These are phyloP conservation scores for Podospora comata DNA, from an alignment of 495 filamentous ascomycete species.

Conservation along the genomic window DNA sequence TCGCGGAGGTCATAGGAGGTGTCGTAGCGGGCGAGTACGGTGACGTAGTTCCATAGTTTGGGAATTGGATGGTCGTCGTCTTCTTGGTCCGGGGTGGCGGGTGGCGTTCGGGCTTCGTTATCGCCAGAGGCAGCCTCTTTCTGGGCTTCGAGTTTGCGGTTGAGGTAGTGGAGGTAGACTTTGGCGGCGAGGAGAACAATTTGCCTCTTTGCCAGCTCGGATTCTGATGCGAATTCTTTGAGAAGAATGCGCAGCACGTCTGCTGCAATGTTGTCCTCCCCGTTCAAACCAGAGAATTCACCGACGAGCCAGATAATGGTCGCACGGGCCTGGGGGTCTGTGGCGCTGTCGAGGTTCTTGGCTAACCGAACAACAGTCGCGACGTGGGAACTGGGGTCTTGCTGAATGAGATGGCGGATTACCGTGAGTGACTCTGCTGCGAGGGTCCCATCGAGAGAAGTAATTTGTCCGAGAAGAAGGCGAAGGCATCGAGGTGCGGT, in stretches of 20 bases:
- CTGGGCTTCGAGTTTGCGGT: slow-evolving; percentile 45
- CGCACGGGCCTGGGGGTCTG: slow-evolving; percentile 79
- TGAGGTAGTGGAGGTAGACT: slow-evolving; percentile 86
- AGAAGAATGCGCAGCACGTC: slow-evolving; percentile 89
- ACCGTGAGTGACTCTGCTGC: slow-evolving; percentile 90
- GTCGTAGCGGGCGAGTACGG: slow-evolving; percentile 85
- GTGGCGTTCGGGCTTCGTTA: not conserved
- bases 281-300: slow-evolving; percentile 78
- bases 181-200: slow-evolving; percentile 91
- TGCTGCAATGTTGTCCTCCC: slow-evolving; percentile 81
- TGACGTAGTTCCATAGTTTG: slow-evolving; percentile 77
- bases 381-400: slow-evolving; percentile 70
- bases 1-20: slow-evolving; percentile 93
- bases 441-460: slow-evolving; percentile 76
- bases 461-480: slow-evolving; percentile 79
- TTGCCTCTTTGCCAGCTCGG: slow-evolving; percentile 81
- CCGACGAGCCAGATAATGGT: slow-evolving; percentile 97
- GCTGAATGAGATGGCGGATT: slow-evolving; percentile 92
- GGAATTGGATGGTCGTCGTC: slow-evolving; percentile 65
- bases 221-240: slow-evolving; percentile 78
- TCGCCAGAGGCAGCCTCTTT: slow-evolving; percentile 19
- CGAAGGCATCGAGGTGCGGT: slow-evolving; percentile 74
- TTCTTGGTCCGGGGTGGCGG: slow-evolving; percentile 20
- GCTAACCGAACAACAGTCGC: slow-evolving; percentile 85
- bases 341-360: slow-evolving; percentile 81